These are phyloP conservation scores for Lodderomyces pseudojiufengensis DNA, from an alignment of 1,139 yeast genomes.

Conservation along the genomic window DNA sequence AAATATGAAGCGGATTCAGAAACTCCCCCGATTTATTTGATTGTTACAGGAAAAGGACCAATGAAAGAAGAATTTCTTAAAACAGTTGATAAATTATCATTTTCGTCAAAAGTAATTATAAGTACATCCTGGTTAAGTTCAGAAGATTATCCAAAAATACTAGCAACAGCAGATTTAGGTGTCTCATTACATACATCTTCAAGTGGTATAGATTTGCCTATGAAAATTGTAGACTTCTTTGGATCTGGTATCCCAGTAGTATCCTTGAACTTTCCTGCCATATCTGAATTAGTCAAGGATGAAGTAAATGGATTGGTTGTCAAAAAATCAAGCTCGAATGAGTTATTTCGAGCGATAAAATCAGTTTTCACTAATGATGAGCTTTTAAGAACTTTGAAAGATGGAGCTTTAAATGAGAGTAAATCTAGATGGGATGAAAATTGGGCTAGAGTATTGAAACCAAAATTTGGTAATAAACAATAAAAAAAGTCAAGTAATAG, in stretches of 20 bases:
- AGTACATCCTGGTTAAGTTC: slow-evolving; percentile 72
- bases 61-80: slow-evolving; percentile 48
- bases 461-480: slow-evolving; percentile 17
- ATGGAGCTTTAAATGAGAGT: slow-evolving; percentile 73
- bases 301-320: slow-evolving; percentile 44
- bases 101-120: slow-evolving; percentile 48
- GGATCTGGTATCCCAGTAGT: slow-evolving; percentile 95
- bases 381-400: slow-evolving; percentile 37
- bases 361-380: slow-evolving; percentile 41
- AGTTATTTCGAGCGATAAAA: slow-evolving; percentile 49
- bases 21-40: slow-evolving; percentile 55
- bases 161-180: slow-evolving; percentile 82
- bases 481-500: slow-evolving; percentile 3
- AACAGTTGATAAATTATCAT: slow-evolving; percentile 40
- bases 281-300: slow-evolving; percentile 55
- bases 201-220: slow-evolving; percentile 91
- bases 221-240: slow-evolving; percentile 95
- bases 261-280: slow-evolving; percentile 71
- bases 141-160: slow-evolving; percentile 74
- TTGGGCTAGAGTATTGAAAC: slow-evolving; percentile 48
- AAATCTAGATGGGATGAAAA: slow-evolving; percentile 67
- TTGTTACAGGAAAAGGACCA: slow-evolving; percentile 97
- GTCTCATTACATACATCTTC: slow-evolving; percentile 88
- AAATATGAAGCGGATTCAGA: slow-evolving; percentile 44
- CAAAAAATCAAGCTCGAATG: slow-evolving; percentile 33